phyloP scores from a whole-genome alignment of 768 basidiomycete species.

The Phaffia australis region DNA sequence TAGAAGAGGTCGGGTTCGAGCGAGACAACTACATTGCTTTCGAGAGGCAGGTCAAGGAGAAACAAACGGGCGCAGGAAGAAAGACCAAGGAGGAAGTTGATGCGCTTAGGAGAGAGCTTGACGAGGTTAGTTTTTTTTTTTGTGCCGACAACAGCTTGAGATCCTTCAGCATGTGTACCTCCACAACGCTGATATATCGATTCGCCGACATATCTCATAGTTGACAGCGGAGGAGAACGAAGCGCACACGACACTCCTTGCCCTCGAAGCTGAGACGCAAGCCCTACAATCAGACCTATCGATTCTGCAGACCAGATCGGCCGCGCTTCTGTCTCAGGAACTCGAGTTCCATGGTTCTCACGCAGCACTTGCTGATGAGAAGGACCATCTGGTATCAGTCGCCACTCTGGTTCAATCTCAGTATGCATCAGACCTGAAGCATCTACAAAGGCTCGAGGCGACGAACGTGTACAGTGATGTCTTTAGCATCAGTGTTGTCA shows the following conservation, averaged over 20 bases:
- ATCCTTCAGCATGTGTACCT: not conserved
- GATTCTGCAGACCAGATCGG: constrained; percentile 3
- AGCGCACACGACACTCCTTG: not conserved
- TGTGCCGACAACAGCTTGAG: not conserved
- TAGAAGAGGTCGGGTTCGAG: constrained; percentile 84
- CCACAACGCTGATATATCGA: not conserved
- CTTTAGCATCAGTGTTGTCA: constrained; percentile 63
- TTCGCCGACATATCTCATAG: not conserved
- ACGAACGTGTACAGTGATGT: constrained; percentile 94
- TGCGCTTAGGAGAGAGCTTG: constrained; percentile 5
- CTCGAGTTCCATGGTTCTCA: constrained; percentile 12
- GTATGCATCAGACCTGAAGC: constrained; percentile 19
- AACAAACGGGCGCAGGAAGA: constrained; percentile 47
- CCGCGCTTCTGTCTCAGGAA: not conserved
- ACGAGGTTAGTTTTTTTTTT: constrained; percentile 1
- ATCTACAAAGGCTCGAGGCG: constrained; percentile 56
- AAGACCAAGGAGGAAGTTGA: constrained; percentile 46
- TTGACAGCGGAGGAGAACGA: not conserved
- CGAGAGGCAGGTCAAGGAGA: constrained; percentile 73
- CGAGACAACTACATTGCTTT: constrained; percentile 88
- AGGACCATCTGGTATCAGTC: not conserved
- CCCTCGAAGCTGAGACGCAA: constrained; percentile 1
- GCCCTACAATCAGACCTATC: constrained; percentile 3
- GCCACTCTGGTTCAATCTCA: not conserved
- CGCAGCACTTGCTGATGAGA: not conserved